Base-by-base conservation (phyloP, 176 grass and related monocot genomes). In the Avena atlantica region DNA sequence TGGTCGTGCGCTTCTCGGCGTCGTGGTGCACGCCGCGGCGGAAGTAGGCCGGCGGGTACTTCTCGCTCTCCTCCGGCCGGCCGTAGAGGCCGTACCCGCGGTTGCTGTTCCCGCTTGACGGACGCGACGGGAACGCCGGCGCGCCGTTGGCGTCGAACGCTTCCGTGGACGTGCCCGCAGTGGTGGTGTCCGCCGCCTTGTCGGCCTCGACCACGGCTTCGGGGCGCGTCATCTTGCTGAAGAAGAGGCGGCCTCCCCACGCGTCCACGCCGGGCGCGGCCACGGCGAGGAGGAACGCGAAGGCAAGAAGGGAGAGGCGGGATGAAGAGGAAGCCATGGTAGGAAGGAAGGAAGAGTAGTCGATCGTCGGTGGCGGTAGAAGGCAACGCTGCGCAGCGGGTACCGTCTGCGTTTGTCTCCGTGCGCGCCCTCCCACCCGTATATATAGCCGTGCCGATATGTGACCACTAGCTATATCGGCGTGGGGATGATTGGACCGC, bases 81-180 rank as follows among this genome's bases (percentile, higher is more conserved):
- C 89, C 86, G 86, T 91, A 91, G 8, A 91, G 89, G 27, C 86
- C 89, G 77, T 91, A 88, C 42, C 89, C 85, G 51, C 89, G 89
- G 27, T 47, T 78, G 69, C 61, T 25, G 15, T 29, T 44, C 2
- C 79, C 64, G 64, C 64, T 85, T 37, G 89, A 88, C 15, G 86
- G 81, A 15, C 86, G 86, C 25, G 89, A 80, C 24, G 89, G 69
- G 53, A 84, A 69, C 9, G 21, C 71, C 10, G 85, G 49, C 50
- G n/a, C 89, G 16, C 60, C n/a, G 63, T 70, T 81, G 37, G 76
- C 11, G 37, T 69, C 81, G 8, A 61, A 5, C 48, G 67, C 14
- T 15, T 56, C 75, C 7, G 76, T 34, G 31, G 31, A 34, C 45
- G 72, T 17, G 36, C 9, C 53, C 63, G 31, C 6, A 7, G 17